Percentiles rank a stretch among this genome's conserved stretches.
These are phyloP conservation scores for Aspergillus tanneri DNA, from an alignment of 2,329 filamentous ascomycete species.

Conservation along the genomic window DNA sequence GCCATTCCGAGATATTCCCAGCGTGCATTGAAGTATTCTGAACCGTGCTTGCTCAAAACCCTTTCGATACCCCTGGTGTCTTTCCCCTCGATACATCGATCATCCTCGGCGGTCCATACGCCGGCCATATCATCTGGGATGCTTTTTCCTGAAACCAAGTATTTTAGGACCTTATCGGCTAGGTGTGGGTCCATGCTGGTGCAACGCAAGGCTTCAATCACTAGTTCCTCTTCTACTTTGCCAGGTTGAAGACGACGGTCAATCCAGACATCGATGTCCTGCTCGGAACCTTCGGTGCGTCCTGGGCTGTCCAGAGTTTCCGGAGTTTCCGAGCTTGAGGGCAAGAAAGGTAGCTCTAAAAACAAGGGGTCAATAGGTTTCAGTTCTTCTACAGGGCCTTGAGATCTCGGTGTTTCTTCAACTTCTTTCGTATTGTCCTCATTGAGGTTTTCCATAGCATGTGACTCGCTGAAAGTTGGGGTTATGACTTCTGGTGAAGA, in stretches of 20 bases:
- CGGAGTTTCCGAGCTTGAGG: too few species aligned
- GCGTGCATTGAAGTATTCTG: slow-evolving; percentile 32
- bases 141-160: slow-evolving; percentile 29
- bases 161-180: slow-evolving; percentile 38
- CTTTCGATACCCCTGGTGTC: slow-evolving; percentile 36
- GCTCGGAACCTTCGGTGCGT: slow-evolving; percentile 10
- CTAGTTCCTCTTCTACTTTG: slow-evolving; percentile 28
- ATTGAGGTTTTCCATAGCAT: not conserved
- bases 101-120: slow-evolving; percentile 51
- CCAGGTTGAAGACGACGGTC: slow-evolving; percentile 32
- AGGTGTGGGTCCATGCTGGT: slow-evolving; percentile 43
- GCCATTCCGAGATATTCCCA: slow-evolving; percentile 39
- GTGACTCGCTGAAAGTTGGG: not conserved
- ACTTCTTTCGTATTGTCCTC: not conserved
- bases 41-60: slow-evolving; percentile 47
- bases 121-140: slow-evolving; percentile 45
- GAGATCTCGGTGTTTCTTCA: not conserved
- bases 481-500: not conserved
- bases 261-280: slow-evolving; percentile 43
- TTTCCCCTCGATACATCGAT: slow-evolving; percentile 35
- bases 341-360: slow-evolving; percentile 33
- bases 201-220: slow-evolving; percentile 37
- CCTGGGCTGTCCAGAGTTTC: too few species aligned
- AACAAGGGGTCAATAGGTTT: slow-evolving; percentile 24
- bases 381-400: not conserved